Evolutionary conservation across 2,329 filamentous ascomycete genomes (phyloP), one percentile per base, ranked within the genome.

Genomic region (Berkeleyomyces basicola): DNA sequence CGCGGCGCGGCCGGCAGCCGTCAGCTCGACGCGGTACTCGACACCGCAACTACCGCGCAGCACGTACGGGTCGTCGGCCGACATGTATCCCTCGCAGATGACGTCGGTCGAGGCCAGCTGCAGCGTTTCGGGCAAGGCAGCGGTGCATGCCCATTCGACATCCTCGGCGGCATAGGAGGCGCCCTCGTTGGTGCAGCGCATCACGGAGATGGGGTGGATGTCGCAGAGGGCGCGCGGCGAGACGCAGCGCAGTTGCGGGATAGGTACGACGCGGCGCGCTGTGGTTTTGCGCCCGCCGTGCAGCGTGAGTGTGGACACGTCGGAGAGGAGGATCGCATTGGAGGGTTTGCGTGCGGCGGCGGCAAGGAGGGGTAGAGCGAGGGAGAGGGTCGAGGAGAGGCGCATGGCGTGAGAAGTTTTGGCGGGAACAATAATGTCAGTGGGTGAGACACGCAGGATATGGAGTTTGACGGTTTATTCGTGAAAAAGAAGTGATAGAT

Each of bases 21-120:
- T 97, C 61, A 97, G 76, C 0, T 87, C 72, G 5, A 97, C 74
- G 11, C 86, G 79, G 73, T 97, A 97, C 74, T 96, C 89, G 33
- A 96, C 91, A 11, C 87, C 93, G 73, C 92, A 97, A 72, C 88
- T 93, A 31, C 93, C 93, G 69, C 88, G 90, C 61, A 97, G 75
- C n/a, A 97, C 81, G 72, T 90, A 95, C 0, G 83, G 83, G 71
- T 97, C 93, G 57, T 92, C 82, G 0, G 85, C 74, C 11, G 76
- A 78, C 64, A 81, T 77, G 74, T 96, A 97, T 9, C 93, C 92
- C 71, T 99, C 92, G 73, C 93, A 99, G 9, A 90, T 78, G 62
- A 97, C 92, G 66, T 97, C 91, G 9, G 92, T 96, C 65, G 82
- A 80, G 63, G 89, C 91, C 37, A 97, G 82, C 73, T 81, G 81